Evolutionary conservation across 2,329 filamentous ascomycete genomes (phyloP), one percentile per base, ranked within the genome.

Genomic region (Colletotrichum sojae): DNA sequence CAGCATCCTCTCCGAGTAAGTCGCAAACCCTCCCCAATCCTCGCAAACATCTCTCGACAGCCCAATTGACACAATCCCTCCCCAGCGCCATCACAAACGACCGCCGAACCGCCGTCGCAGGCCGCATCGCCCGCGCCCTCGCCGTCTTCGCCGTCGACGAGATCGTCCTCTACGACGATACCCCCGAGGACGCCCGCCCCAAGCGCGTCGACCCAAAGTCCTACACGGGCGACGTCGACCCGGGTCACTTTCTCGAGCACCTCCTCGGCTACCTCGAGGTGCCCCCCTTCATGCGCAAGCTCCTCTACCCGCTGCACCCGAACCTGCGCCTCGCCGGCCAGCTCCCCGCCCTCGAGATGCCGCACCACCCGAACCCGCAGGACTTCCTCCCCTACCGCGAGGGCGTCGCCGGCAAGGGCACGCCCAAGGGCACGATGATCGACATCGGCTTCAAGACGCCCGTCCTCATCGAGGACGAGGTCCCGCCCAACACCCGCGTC

Each of bases 91-190:
- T 89, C 67, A 92, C 91, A 10, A 89, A 91, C 71, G 93, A 97
- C 69, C 90, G 93, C 76, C 91, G 94, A 77, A 94, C 91, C 43
- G 86, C 87, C 55, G 85, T 92, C 55, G 91, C 91, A 1, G 92
- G 92, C 8, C 90, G 92, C 72, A 90, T 97, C 61, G 94, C 94
- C 6, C 92, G 94, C 61, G 93, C 93, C 40, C 87, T 94, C 59
- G 92, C 93, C 70, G 91, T 97, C 71, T 97, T 96, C 81, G 91
- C 89, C 75, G 87, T 97, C 73, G 94, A 97, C 77, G 94, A 97
- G 81, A 86, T 97, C 36, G 86, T 97, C 58, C 83, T 97, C 63
- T 97, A 92, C 78, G 90, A 95, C 76, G 94, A 97, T 80, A 85
- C 84, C 43, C 85, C 85, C 2, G 57, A 74, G 6, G 80, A 84